These are phyloP conservation scores for Apiotrichum siamense DNA, from an alignment of 1,284 basidiomycete genomes.

Conservation along the genomic window DNA sequence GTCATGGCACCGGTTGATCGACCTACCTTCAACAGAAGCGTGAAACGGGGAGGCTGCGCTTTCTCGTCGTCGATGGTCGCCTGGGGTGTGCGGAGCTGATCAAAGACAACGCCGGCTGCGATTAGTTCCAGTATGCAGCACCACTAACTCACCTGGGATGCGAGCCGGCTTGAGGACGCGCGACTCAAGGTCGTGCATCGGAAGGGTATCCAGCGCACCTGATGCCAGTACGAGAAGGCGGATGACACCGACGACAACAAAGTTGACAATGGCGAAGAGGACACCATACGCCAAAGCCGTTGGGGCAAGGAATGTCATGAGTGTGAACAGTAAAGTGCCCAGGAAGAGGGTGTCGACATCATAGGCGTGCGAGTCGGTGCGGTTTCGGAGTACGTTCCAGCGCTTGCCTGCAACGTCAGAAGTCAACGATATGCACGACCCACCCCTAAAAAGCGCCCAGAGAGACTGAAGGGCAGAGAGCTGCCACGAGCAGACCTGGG, in stretches of 20 bases:
- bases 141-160: neutral
- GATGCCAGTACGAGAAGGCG: neutral
- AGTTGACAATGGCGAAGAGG: conserved; percentile 58
- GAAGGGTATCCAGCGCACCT: conserved; percentile 5
- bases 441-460: conserved; percentile 92
- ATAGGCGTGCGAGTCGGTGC: conserved; percentile 83
- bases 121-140: neutral
- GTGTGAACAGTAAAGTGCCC: conserved; percentile 89
- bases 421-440: conserved; percentile 19
- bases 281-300: conserved; percentile 81
- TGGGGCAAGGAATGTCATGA: conserved; percentile 83
- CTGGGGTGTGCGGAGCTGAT: neutral
- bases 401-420: conserved; percentile 61
- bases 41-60: neutral
- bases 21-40: conserved; percentile 1
- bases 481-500: conserved; percentile 60
- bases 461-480: conserved; percentile 61
- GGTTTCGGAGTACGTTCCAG: conserved; percentile 68
- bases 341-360: conserved; percentile 90
- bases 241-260: neutral
- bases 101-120: neutral
- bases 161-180: neutral
- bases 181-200: neutral
- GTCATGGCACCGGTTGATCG: neutral
- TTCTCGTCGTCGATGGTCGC: neutral